These are phyloP conservation scores for Erythrophleum ivorense DNA, from an alignment of 331 rosid genomes.

Conservation along the genomic window DNA sequence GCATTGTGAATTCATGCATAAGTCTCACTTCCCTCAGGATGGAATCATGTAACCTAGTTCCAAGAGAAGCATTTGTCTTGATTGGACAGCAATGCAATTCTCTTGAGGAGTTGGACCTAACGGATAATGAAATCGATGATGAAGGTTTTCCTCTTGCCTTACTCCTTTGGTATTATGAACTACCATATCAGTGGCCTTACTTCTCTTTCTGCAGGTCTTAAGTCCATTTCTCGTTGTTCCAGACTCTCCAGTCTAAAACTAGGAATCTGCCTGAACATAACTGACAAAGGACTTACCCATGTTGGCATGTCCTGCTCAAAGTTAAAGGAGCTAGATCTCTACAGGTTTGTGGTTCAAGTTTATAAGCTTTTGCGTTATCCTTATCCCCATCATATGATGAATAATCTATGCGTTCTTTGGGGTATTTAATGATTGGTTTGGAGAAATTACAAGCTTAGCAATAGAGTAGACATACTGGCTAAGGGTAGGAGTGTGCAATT, in stretches of 20 bases:
- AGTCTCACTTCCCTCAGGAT: slow-evolving; percentile 78
- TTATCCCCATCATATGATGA: slow-evolving; percentile 19
- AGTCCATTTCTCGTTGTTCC: slow-evolving; percentile 70
- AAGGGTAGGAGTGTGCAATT: not conserved
- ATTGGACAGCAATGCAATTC: slow-evolving; percentile 69
- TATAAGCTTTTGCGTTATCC: slow-evolving; percentile 16
- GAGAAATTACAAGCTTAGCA: not conserved
- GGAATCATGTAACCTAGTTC: slow-evolving; percentile 89
- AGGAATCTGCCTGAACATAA: slow-evolving; percentile 92
- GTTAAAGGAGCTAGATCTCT: slow-evolving; percentile 81
- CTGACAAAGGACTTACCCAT: slow-evolving; percentile 70
- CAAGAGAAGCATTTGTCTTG: slow-evolving; percentile 71
- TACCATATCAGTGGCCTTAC: slow-evolving; percentile 38
- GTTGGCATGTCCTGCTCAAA: slow-evolving; percentile 77
- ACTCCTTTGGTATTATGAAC: slow-evolving; percentile 7
- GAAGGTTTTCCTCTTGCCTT: slow-evolving; percentile 62
- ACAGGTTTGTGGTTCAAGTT: slow-evolving; percentile 66
- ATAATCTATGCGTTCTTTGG: slow-evolving; percentile 18
- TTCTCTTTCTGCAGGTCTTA: slow-evolving; percentile 65
- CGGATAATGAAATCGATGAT: slow-evolving; percentile 89
- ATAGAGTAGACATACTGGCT: not conserved
- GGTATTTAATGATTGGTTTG: not conserved
- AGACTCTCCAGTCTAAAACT: slow-evolving; percentile 75
- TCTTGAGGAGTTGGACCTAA: slow-evolving; percentile 88
- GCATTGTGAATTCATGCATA: slow-evolving; percentile 71